Conservation (phyloP, 257 asterid genomes). For the Fraxinus americana region DNA sequence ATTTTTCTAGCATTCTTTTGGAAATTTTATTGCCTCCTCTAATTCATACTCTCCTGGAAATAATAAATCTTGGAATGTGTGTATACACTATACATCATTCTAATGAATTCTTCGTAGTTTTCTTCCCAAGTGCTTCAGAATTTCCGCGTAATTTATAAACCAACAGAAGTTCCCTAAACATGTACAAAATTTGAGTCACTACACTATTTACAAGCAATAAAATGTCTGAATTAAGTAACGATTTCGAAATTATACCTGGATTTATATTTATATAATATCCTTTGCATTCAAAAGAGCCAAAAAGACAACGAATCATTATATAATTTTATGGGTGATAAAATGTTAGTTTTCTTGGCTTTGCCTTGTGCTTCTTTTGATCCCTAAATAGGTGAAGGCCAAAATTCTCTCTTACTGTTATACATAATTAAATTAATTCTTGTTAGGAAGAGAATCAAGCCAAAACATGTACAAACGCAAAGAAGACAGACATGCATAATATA, state of each 20-base stretch:
- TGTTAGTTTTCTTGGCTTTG: too few relatives aligned
- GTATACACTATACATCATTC: conserved; percentile 38
- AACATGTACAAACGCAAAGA: neutral
- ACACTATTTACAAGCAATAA: neutral
- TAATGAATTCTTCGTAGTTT: conserved; percentile 28
- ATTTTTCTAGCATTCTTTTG: conserved; percentile 30
- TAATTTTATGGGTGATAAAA: too few relatives aligned
- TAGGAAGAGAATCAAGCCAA: neutral
- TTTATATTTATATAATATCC: conserved; percentile 42
- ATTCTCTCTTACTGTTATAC: too few relatives aligned
- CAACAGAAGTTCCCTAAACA: conserved; percentile 51
- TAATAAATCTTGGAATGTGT: conserved; percentile 51
- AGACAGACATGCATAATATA: neutral
- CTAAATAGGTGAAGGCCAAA: too few relatives aligned
- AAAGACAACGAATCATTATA: conserved; percentile 53
- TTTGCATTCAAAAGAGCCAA: conserved; percentile 56
- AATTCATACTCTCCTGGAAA: conserved; percentile 45
- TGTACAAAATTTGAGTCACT: neutral
- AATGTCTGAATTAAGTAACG: neutral
- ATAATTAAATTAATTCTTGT: too few relatives aligned
- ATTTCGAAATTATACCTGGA: conserved; percentile 35
- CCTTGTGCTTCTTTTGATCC: too few relatives aligned
- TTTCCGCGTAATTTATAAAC: conserved; percentile 43
- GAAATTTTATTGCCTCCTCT: conserved; percentile 52
- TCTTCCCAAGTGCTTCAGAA: conserved; percentile 30